Evolutionary conservation across 805 yeast genomes (phyloP).

Genomic region (Metschnikowia colocasiae): DNA sequence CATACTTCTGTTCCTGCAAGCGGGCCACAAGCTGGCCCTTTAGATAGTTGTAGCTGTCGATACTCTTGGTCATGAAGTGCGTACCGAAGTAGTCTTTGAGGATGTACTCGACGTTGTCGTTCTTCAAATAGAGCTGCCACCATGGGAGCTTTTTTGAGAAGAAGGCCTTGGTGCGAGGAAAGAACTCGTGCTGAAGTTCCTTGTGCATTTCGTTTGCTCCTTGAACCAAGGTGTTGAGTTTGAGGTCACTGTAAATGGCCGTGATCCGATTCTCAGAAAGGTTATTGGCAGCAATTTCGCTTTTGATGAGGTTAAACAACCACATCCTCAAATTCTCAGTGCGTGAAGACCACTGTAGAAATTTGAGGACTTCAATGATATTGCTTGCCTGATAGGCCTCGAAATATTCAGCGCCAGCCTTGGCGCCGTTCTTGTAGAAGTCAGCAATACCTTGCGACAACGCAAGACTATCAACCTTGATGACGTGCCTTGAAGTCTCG

Average conservation of each 20-base stretch:
- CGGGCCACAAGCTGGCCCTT: slow-evolving; percentile 36
- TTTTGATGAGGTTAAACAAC: slow-evolving; percentile 17
- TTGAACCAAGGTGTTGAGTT: slow-evolving; percentile 22
- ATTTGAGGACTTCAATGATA: slow-evolving; percentile 31
- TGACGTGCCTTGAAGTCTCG: slow-evolving; percentile 21
- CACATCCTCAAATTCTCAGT: slow-evolving; percentile 24
- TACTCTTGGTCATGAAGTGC: slow-evolving; percentile 37
- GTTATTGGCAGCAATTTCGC: slow-evolving; percentile 13
- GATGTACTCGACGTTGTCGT: slow-evolving; percentile 42
- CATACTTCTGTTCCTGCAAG: slow-evolving; percentile 26
- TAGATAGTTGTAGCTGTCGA: slow-evolving; percentile 34
- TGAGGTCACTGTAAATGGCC: slow-evolving; percentile 20
- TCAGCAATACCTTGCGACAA: slow-evolving; percentile 28
- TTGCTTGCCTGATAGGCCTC: slow-evolving; percentile 33
- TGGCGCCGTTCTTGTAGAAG: slow-evolving; percentile 28
- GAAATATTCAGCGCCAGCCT: slow-evolving; percentile 30
- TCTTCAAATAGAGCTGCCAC: slow-evolving; percentile 41
- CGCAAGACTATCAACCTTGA: slow-evolving; percentile 31
- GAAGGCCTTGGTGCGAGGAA: slow-evolving; percentile 29
- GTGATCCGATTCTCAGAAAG: slow-evolving; percentile 18
- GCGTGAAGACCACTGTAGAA: slow-evolving; percentile 26
- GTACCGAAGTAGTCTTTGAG: slow-evolving; percentile 35
- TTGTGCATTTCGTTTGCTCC: slow-evolving; percentile 32
- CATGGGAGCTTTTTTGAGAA: slow-evolving; percentile 32
- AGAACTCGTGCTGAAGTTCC: slow-evolving; percentile 34